These are phyloP conservation scores for Rhododendron vialii DNA, from an alignment of 148 eudicot species.

Conservation along the genomic window DNA sequence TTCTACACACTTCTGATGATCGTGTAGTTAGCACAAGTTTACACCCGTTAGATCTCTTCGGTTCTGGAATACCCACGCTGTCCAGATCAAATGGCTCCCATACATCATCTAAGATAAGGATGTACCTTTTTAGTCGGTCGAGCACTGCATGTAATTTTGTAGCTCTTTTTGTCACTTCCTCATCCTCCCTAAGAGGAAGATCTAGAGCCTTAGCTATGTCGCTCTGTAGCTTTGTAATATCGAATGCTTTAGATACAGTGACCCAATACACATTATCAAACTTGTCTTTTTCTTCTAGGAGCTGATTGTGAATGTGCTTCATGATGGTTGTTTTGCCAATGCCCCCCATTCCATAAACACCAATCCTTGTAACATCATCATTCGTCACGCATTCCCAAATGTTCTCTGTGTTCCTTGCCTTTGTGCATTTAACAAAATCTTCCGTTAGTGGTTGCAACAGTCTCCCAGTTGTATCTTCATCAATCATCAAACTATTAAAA, in stretches of 20 bases:
- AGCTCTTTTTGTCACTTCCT: not conserved
- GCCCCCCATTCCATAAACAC: not conserved
- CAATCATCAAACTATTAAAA: no score
- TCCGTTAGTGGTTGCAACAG: not conserved
- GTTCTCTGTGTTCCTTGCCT: not conserved
- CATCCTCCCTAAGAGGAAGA: accelerated
- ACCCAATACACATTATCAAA: not conserved
- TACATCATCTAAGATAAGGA: not conserved
- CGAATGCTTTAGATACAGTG: not conserved
- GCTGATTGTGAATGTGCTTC: not conserved
- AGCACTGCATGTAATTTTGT: not conserved
- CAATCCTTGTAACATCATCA: not conserved
- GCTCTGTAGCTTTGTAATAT: not conserved
- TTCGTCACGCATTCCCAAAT: not conserved
- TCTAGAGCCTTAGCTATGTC: not conserved
- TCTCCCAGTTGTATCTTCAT: no score
- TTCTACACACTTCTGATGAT: not conserved
- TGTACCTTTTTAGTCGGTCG: not conserved
- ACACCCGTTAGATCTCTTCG: not conserved
- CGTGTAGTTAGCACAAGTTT: not conserved
- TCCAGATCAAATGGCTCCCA: not conserved
- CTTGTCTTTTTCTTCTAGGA: not conserved
- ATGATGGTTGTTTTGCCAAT: not conserved
- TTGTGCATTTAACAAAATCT: not conserved
- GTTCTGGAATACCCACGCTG: not conserved